Conservation (phyloP, 2,329 filamentous ascomycete species). For the Xylaria sp. region DNA sequence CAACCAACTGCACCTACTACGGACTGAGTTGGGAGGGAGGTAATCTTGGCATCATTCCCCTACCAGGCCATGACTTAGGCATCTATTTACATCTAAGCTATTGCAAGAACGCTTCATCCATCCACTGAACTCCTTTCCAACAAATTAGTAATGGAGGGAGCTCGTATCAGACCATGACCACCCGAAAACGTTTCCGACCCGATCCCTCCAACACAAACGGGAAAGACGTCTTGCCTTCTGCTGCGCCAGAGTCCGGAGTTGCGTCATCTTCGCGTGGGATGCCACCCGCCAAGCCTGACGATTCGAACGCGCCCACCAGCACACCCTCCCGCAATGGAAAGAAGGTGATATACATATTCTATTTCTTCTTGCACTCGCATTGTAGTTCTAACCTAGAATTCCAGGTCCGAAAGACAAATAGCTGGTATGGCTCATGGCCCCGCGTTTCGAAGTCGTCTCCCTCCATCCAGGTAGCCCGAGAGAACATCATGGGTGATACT, state of each 20-base stretch:
- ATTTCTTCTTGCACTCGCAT: neutral
- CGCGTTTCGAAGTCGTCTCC: slow-evolving; percentile 65
- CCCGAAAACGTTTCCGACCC: slow-evolving; percentile 56
- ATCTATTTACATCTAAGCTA: neutral
- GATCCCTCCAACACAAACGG: slow-evolving; percentile 48
- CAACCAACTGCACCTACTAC: neutral
- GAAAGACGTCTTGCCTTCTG: slow-evolving; percentile 36
- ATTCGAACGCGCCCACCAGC: slow-evolving; percentile 37
- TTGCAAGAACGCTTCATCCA: slow-evolving; percentile 10
- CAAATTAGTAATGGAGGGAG: slow-evolving; percentile 26
- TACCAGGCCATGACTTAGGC: slow-evolving; percentile 1
- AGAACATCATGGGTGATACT: slow-evolving; percentile 70
- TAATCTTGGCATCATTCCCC: slow-evolving; percentile 17
- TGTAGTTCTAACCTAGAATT: slow-evolving; percentile 33
- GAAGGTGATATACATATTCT: slow-evolving; percentile 28
- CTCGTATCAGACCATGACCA: slow-evolving; percentile 50
- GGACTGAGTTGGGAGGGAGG: neutral
- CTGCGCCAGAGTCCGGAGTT: slow-evolving; percentile 40
- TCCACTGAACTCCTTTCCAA: slow-evolving; percentile 3
- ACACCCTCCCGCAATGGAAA: slow-evolving; percentile 35
- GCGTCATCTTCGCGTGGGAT: slow-evolving; percentile 43
- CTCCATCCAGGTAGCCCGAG: slow-evolving; percentile 69
- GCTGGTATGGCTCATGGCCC: slow-evolving; percentile 74
- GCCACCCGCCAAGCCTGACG: slow-evolving; percentile 39
- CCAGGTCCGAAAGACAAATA: slow-evolving; percentile 64